Base-by-base conservation (phyloP, 106 monocot species). In the Allium sativum region DNA sequence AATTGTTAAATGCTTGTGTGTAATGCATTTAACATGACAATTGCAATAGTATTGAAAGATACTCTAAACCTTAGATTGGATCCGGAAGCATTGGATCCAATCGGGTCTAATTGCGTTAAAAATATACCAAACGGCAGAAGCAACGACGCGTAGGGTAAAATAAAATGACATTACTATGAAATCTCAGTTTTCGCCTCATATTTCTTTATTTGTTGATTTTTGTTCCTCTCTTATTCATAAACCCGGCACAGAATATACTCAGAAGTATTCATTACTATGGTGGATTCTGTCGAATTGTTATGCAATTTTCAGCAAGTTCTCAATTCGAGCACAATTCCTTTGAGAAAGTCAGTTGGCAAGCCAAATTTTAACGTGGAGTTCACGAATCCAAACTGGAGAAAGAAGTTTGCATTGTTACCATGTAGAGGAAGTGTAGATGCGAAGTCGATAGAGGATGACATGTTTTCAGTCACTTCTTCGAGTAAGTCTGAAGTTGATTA, bases 401-500 rank as follows among this genome's bases (percentile, higher is more conserved):
- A 46, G 64, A 45, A 69, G 20, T 9, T 51, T 41, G 42, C 43
- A 41, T 44, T 64, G 8, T 60, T 61, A 41, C 19, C 18, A 4
- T 76, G 76, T 67, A 40, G 62, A 43, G 77, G 80, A 31, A 31
- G 31, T 10, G 21, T 77, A 48, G 79, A 71, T 31, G 65, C 69
- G 57, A 62, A 62, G 47, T 45, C 65, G 44, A 64, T 65, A 16
- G 80, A 67, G 10, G 82, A 50, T 22, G 83, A 83, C 48, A 70
- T 76, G 72, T 95, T 95, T 79, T 84, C 90, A 3, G 70, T 86
- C 72, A 94, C 89, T 18, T 81, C 85, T 15, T 86, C 93, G 10
- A 74, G 78, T 67, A 74, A 70, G 45, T 90, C 90, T 18, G 84
- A 81, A 8, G 81, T 95, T 31, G 94, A 95, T 66, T 95, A 95